These are phyloP conservation scores for Rhodotorula sp. DNA, from an alignment of 1,284 basidiomycete species.

Conservation along the genomic window DNA sequence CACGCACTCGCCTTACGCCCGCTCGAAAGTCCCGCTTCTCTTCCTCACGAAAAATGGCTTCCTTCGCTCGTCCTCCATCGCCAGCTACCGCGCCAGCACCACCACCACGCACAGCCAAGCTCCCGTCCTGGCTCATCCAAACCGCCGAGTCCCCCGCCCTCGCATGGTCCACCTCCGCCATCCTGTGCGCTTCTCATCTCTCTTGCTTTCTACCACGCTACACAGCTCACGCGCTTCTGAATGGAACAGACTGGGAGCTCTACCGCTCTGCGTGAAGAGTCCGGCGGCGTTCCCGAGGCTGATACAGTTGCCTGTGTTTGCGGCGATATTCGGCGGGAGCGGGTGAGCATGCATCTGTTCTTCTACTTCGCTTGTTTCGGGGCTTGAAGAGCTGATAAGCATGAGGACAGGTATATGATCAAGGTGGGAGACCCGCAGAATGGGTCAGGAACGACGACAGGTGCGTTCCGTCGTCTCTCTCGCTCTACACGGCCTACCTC, in stretches of 20 bases:
- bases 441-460: conserved; percentile 37
- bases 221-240: background rate
- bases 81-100: too few species aligned
- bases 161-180: conserved; percentile 22
- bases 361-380: background rate
- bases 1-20: too few species aligned
- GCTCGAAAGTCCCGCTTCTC: too few species aligned
- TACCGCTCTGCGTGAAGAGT: conserved; percentile 25
- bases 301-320: conserved; percentile 36
- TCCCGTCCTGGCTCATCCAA: conserved; percentile 1
- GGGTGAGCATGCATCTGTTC: conserved; percentile 8
- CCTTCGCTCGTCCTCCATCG: too few species aligned
- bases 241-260: conserved; percentile 18
- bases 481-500: too few species aligned
- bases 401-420: conserved; percentile 32
- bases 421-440: conserved; percentile 35
- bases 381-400: too few species aligned
- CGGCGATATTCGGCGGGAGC: conserved; percentile 28
- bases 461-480: too few species aligned
- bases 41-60: too few species aligned
- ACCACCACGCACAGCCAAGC: background rate
- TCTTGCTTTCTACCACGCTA: too few species aligned
- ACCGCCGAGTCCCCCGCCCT: conserved; percentile 9
- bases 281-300: conserved; percentile 33
- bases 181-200: conserved; percentile 12